phyloP scores from a whole-genome alignment of 257 asterid genomes.

The Nyctanthes arbortristis region DNA sequence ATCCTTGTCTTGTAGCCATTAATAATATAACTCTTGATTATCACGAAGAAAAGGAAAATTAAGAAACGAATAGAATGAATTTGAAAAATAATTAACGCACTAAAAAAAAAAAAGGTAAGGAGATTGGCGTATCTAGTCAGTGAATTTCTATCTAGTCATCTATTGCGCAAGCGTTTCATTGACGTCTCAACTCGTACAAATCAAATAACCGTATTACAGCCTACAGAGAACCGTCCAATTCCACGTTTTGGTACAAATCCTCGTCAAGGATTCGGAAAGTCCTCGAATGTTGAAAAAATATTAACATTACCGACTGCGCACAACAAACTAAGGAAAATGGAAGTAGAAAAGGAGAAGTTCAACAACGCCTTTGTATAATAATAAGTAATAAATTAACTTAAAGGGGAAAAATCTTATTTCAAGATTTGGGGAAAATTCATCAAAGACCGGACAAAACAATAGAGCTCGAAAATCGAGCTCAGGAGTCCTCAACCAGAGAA shows the following conservation, averaged over 20 bases:
- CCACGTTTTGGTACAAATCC: background rate
- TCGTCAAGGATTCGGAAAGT: background rate
- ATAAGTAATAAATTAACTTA: background rate
- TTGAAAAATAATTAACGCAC: background rate
- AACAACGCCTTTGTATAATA: constrained; percentile 4
- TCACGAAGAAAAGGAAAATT: background rate
- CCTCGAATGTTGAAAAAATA: background rate
- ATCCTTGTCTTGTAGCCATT: constrained; percentile 72
- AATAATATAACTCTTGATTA: constrained; percentile 23
- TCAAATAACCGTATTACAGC: background rate
- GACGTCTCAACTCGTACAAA: background rate
- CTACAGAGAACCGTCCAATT: background rate
- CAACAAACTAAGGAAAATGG: background rate
- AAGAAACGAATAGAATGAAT: constrained; percentile 3
- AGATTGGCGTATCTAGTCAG: too few relatives aligned
- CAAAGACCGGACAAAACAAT: constrained; percentile 17
- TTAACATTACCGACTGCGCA: background rate
- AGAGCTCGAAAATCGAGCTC: constrained; percentile 20
- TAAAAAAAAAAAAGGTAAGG: background rate
- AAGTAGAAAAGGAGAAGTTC: background rate
- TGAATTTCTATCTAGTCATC: background rate
- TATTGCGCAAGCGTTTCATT: background rate
- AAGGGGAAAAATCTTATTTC: too few relatives aligned
- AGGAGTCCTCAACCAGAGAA: background rate
- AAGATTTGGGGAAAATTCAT: constrained; percentile 8